Evolutionary conservation across 805 yeast species (phyloP).

Genomic region (Kodamaea lidongshanica): DNA sequence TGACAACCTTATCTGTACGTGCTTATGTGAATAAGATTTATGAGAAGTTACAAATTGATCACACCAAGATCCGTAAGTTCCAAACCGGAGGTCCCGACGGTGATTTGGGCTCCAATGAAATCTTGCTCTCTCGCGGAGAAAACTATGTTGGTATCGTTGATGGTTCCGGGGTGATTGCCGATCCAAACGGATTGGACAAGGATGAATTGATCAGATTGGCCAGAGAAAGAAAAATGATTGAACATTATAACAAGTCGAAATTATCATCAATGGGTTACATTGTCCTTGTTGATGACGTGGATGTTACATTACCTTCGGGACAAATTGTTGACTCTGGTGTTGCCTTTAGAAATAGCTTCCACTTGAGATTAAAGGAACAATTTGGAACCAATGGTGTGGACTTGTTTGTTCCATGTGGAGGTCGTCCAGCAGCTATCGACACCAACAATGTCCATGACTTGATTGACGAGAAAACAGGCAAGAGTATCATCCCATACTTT

Average conservation of each 20-base stretch:
- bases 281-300: slow-evolving; percentile 79
- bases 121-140: slow-evolving; percentile 77
- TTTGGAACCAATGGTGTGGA: slow-evolving; percentile 59
- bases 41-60: slow-evolving; percentile 63
- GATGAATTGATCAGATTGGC: slow-evolving; percentile 76
- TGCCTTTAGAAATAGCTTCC: slow-evolving; percentile 86
- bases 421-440: slow-evolving; percentile 95
- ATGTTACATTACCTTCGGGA: slow-evolving; percentile 74
- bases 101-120: slow-evolving; percentile 94
- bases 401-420: slow-evolving; percentile 97
- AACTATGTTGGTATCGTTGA: slow-evolving; percentile 84
- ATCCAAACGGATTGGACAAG: slow-evolving; percentile 83
- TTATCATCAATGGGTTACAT: slow-evolving; percentile 73
- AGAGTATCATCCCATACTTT: slow-evolving; percentile 72
- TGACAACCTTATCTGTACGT: slow-evolving; percentile 93
- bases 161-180: slow-evolving; percentile 93
- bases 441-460: slow-evolving; percentile 70
- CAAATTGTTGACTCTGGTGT: slow-evolving; percentile 73
- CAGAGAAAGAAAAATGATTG: slow-evolving; percentile 64
- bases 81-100: slow-evolving; percentile 99
- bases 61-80: slow-evolving; percentile 59
- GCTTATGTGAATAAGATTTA: slow-evolving; percentile 86
- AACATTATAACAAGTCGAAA: slow-evolving; percentile 57
- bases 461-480: slow-evolving; percentile 71
- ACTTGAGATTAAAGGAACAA: slow-evolving; percentile 60